Evolutionary conservation across 768 basidiomycete species (phyloP).

Genomic region (Tephrocybe sp.): DNA sequence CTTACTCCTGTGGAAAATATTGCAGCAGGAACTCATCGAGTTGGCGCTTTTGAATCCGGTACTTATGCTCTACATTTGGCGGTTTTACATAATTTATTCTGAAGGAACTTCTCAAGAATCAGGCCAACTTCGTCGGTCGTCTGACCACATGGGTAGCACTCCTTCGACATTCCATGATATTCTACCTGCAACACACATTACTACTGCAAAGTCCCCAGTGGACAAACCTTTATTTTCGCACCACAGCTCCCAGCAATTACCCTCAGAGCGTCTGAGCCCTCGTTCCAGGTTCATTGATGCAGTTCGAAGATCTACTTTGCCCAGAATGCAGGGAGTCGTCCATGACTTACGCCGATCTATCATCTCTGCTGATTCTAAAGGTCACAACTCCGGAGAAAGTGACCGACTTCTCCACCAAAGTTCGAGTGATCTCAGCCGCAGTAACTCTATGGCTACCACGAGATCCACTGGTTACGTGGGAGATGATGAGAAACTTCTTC

Average conservation of each 20-base stretch:
- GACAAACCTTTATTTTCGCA: slow-evolving; percentile 11
- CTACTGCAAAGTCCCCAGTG: slow-evolving; percentile 31
- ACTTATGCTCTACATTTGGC: too few relatives aligned
- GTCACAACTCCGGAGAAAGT: slow-evolving; percentile 1
- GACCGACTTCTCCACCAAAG: slow-evolving; percentile 9
- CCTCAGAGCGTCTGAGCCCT: not conserved
- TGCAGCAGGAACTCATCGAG: too few relatives aligned
- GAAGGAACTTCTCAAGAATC: not conserved
- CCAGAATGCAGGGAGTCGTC: slow-evolving; percentile 39
- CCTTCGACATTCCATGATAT: slow-evolving; percentile 45
- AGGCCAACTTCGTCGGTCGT: slow-evolving; percentile 4
- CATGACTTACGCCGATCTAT: slow-evolving; percentile 32
- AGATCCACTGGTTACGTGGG: slow-evolving; percentile 1
- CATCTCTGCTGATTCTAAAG: slow-evolving; percentile 37
- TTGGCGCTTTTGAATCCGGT: too few relatives aligned
- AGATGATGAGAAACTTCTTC: slow-evolving; percentile 8
- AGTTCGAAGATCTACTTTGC: slow-evolving; percentile 31
- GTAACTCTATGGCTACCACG: not conserved
- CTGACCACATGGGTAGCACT: slow-evolving; percentile 8
- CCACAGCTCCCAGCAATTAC: slow-evolving; percentile 6
- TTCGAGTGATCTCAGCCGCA: slow-evolving; percentile 7
- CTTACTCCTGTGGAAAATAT: too few relatives aligned
- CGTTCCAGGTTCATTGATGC: slow-evolving; percentile 27
- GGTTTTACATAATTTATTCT: not conserved
- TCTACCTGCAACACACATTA: slow-evolving; percentile 43